Evolutionary conservation across 148 eudicot species (phyloP), one percentile per base, ranked within the genome.

Genomic region (Rheum nobile): DNA sequence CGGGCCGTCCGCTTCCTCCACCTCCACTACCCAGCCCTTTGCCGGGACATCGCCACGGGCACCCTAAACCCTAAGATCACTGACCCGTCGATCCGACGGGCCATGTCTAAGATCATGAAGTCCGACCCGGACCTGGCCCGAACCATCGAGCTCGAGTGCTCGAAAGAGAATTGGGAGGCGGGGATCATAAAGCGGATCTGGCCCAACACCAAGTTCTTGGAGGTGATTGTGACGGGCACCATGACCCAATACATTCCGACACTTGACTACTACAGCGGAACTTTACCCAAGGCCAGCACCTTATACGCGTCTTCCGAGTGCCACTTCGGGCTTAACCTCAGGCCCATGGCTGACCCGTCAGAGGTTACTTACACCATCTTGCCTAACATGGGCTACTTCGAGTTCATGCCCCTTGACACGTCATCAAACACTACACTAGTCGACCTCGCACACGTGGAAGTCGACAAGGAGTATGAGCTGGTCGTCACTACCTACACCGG

Each of bases 321-420:
- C 65, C 90, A 83, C 35, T 90, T 90, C 39, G 97, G 96, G 26
- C 77, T 88, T 19, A 92, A 90, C 34, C 75, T 92, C 35, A 83
- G 78, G 72, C 97, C 97, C 0, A 72, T 90, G 83, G 75, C 79
- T 9, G 77, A 84, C 22, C 96, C 97, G 0, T 81, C 84, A 0
- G 91, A 92, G 28, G 93, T 90, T 0, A 75, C 88, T 16, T 90
- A 92, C 75, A 92, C 97, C 24, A 85, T 92, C 37, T 55, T 90
- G 88, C 97, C 97, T 0, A 92, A 92, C 73, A 80, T 92, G 93
- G 97, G 77, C 3, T 92, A 85, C 72, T 90, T 92, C 71, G 97
- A 92, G 82, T 90, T 92, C 84, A 74, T 92, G 75, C 93, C 91
- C 4, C 90, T 88, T 12, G 7, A n/a, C 2, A 6, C 72, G 3